Base-by-base conservation (phyloP, 192 early-diverging fungal species). In the Podila verticillata region DNA sequence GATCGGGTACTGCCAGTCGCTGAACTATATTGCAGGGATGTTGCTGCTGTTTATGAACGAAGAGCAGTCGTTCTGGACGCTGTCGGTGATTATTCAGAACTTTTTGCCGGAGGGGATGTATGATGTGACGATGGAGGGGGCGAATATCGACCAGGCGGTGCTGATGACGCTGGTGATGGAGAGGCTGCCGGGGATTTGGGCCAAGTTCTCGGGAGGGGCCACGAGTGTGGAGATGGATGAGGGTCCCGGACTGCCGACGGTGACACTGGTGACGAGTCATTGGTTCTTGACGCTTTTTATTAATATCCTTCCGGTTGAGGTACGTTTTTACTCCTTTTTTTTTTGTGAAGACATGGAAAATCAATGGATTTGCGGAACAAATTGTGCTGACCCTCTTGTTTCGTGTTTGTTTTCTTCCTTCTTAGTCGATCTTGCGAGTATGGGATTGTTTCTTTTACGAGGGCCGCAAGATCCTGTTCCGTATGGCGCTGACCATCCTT, bases 271-370 rank as follows among this genome's bases (percentile, higher is more conserved):
- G 15, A 95, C 93, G 2, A 94, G 91, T 39, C 93, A 89, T 59
- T 96, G 95, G 95, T 93, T 95, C 70, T 78, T 93, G 72, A 93
- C 93, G 0, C 78, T 95, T 4, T 96, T 92, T 68, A 91, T 95
- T 63, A 92, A 92, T 70, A 88, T 93, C 59, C 78, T 95, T 26
- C 95, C 95, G 0, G 84, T 88, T 26, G 93, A 94, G 80, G 90
- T 88, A 79, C 70, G 36, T 63, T 57, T n/a, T n/a, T n/a, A n/a
- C n/a, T n/a, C n/a, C 51, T 22, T 26, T 8, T 26, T 30, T 34
- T 66, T 36, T 7, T 34, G 17, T 17, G n/a, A 20, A 4, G 13
- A 1, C 24, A 19, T 26, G 35, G 48, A 31, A 31, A 35, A n/a
- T 22, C 0, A 31, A 17, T 5, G 7, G 12, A 31, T 60, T 24